Percentiles rank a stretch among this genome's conserved stretches.
phyloP scores from a whole-genome alignment of 176 grass and related monocot species.

The Rhynchospora tenuis region DNA sequence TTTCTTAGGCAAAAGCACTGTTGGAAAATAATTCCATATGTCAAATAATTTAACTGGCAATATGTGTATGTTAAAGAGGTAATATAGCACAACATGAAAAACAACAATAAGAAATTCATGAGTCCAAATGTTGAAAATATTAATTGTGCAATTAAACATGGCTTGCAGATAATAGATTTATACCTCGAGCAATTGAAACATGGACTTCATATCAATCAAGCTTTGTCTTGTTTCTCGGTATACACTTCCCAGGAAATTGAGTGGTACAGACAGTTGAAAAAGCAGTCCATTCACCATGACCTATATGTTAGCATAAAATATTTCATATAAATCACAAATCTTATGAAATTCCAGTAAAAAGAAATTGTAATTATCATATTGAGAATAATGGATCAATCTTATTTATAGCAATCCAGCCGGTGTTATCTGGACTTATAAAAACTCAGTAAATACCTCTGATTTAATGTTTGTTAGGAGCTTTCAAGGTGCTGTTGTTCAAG shows the following conservation, averaged over 20 bases:
- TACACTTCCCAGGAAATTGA: constrained; percentile 98
- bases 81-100: not conserved
- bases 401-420: not conserved
- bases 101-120: not conserved
- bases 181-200: constrained; percentile 99
- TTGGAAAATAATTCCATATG: not conserved
- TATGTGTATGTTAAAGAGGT: not conserved
- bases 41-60: not conserved
- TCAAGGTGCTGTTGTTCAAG: not conserved
- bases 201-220: constrained; percentile 94
- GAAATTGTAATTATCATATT: constrained; percentile 7
- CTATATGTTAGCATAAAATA: constrained; percentile 36
- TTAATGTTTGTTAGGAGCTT: not conserved
- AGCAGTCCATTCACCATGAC: constrained; percentile 99
- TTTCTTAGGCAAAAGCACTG: not conserved
- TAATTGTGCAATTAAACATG: not conserved
- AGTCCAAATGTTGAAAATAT: not conserved
- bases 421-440: not conserved
- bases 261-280: constrained; percentile 91
- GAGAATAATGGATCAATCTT: not conserved
- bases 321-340: constrained; percentile 22
- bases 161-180: not conserved
- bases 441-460: not conserved
- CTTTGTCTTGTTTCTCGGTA: constrained; percentile 98
- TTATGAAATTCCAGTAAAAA: not conserved